Percentiles rank a stretch among this genome's conserved stretches.
phyloP scores from a whole-genome alignment of 2,329 filamentous ascomycete genomes.

The Fonsecaea erecta region DNA sequence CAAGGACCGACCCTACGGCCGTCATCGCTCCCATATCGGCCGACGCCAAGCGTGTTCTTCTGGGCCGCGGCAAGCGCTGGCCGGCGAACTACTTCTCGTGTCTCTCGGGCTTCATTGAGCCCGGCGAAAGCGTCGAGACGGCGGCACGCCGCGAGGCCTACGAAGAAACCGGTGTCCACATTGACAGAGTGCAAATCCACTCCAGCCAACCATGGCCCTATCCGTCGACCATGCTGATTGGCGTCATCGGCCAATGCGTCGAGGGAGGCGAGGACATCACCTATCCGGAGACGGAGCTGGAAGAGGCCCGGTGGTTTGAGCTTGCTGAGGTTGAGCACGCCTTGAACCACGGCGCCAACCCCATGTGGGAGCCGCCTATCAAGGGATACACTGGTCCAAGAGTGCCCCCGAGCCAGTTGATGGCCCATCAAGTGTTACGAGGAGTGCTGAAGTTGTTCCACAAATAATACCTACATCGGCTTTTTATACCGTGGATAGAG shows the following conservation, averaged over 20 bases:
- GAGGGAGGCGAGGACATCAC: conserved; percentile 75
- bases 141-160: conserved; percentile 80
- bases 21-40: conserved; percentile 89
- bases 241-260: conserved; percentile 73
- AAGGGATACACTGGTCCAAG: conserved; percentile 25
- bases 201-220: conserved; percentile 86
- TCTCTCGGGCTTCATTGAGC: conserved; percentile 82
- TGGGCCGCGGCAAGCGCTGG: conserved; percentile 83
- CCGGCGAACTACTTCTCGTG: conserved; percentile 85
- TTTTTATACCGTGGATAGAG: neutral
- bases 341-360: conserved; percentile 47
- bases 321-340: conserved; percentile 79
- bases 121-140: conserved; percentile 81
- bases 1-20: conserved; percentile 91
- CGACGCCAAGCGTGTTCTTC: conserved; percentile 74
- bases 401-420: conserved; percentile 25
- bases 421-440: conserved; percentile 27
- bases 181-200: conserved; percentile 78
- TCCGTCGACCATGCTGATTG: conserved; percentile 81
- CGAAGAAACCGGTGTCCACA: conserved; percentile 78
- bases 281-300: conserved; percentile 82
- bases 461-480: neutral
- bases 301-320: conserved; percentile 85
- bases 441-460: conserved; percentile 26
- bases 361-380: conserved; percentile 29